Percentiles rank a stretch among this genome's conserved stretches.
Evolutionary conservation across 2,329 filamentous ascomycete genomes (phyloP).

Genomic region (Pyrenophora seminiperda): DNA sequence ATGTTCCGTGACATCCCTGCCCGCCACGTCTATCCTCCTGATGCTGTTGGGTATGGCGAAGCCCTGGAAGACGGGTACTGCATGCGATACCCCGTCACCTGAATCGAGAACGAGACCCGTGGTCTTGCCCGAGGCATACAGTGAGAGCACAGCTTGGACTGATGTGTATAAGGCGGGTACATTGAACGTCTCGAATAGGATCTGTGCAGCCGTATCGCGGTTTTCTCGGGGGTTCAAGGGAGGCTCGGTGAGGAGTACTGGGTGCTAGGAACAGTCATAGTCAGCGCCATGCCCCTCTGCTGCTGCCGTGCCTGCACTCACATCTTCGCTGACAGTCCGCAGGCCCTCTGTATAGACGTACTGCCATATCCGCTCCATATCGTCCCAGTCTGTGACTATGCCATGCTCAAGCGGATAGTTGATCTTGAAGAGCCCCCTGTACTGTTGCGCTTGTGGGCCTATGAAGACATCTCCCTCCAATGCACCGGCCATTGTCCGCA

Average conservation of each 20-base stretch:
- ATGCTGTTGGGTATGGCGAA: conserved; percentile 97
- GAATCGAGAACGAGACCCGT: conserved; percentile 95
- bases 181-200: conserved; percentile 98
- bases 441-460: conserved; percentile 85
- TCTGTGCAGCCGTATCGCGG: conserved; percentile 93
- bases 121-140: conserved; percentile 94
- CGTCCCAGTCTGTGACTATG: conserved; percentile 98
- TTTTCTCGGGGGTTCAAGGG: conserved; percentile 94
- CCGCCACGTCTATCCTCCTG: conserved; percentile 92
- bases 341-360: conserved; percentile 95
- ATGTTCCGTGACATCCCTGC: conserved; percentile 93
- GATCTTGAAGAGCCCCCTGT: conserved; percentile 93
- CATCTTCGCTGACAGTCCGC: conserved; percentile 96
- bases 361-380: conserved; percentile 99
- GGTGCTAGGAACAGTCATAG: conserved; percentile 65
- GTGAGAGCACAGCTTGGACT: conserved; percentile 92
- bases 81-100: conserved; percentile 95
- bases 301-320: conserved; percentile 49
- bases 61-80: conserved; percentile 95
- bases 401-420: conserved; percentile 94
- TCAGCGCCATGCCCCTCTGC: conserved; percentile 18
- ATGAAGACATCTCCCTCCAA: conserved; percentile 98
- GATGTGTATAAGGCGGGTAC: conserved; percentile 95
- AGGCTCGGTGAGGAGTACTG: conserved; percentile 92
- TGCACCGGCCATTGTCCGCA: conserved; percentile 92